Conservation (phyloP, 208 protist genomes). For the Endotrypanum monterogeii region DNA sequence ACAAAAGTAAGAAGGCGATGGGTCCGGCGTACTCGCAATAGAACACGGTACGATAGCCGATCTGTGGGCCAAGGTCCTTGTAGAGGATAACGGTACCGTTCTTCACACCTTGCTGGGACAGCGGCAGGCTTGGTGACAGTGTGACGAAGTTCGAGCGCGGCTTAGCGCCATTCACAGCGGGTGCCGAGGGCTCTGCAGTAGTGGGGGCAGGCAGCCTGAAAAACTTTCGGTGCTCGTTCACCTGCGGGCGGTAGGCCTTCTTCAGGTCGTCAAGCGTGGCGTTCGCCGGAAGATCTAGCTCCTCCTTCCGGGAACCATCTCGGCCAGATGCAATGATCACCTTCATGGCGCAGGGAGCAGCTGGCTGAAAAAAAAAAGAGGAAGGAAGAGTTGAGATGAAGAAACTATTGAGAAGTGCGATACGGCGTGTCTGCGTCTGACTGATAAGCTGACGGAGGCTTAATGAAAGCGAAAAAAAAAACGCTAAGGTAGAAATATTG, state of each 20-base stretch:
- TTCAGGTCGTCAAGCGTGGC: slow-evolving; percentile 76
- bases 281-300: slow-evolving; percentile 56
- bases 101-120: slow-evolving; percentile 68
- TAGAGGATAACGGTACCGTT: slow-evolving; percentile 70
- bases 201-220: slow-evolving; percentile 58
- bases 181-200: slow-evolving; percentile 23
- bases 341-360: slow-evolving; percentile 52
- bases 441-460: too few species aligned
- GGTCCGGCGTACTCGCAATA: slow-evolving; percentile 95
- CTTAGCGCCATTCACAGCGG: slow-evolving; percentile 38
- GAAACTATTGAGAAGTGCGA: background rate
- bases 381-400: background rate
- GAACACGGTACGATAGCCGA: slow-evolving; percentile 95
- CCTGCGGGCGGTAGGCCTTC: slow-evolving; percentile 58
- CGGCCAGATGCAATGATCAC: slow-evolving; percentile 62
- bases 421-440: slow-evolving; percentile 3
- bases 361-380: background rate
- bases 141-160: slow-evolving; percentile 49
- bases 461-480: background rate
- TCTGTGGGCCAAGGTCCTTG: slow-evolving; percentile 94
- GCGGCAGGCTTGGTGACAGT: slow-evolving; percentile 42
- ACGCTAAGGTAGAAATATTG: slow-evolving; percentile 1
- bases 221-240: slow-evolving; percentile 67
- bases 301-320: slow-evolving; percentile 40
- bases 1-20: slow-evolving; percentile 90